phyloP scores from a whole-genome alignment of 2,329 filamentous ascomycete species.

The Xylariomycetidae sp. region DNA sequence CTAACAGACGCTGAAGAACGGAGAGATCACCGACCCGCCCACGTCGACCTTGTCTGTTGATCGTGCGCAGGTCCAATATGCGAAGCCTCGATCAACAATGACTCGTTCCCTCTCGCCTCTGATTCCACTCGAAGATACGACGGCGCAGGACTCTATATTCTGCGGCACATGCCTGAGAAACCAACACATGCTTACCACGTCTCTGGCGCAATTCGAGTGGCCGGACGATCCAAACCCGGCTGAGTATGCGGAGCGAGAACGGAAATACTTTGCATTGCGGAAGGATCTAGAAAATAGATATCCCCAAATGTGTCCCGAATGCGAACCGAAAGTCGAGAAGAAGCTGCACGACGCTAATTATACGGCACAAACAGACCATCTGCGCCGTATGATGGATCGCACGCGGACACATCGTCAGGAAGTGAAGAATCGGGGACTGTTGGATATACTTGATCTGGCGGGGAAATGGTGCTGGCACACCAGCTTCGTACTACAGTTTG shows the following conservation, averaged over 20 bases:
- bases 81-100: slow-evolving; percentile 34
- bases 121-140: slow-evolving; percentile 28
- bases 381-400: slow-evolving; percentile 70
- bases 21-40: slow-evolving; percentile 85
- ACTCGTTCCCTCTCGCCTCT: slow-evolving; percentile 22
- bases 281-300: slow-evolving; percentile 74
- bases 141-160: slow-evolving; percentile 40
- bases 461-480: slow-evolving; percentile 45
- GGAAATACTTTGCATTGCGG: slow-evolving; percentile 65
- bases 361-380: slow-evolving; percentile 75
- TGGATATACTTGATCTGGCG: slow-evolving; percentile 39
- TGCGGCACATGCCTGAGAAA: slow-evolving; percentile 84
- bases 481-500: slow-evolving; percentile 29
- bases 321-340: slow-evolving; percentile 68
- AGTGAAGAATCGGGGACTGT: slow-evolving; percentile 32
- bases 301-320: slow-evolving; percentile 80
- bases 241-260: slow-evolving; percentile 64
- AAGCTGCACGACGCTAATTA: slow-evolving; percentile 70
- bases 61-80: slow-evolving; percentile 42
- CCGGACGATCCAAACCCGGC: slow-evolving; percentile 60
- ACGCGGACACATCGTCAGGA: slow-evolving; percentile 42
- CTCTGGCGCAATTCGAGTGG: slow-evolving; percentile 76
- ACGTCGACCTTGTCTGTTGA: slow-evolving; percentile 48
- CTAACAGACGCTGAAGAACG: slow-evolving; percentile 51
- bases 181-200: slow-evolving; percentile 73